Conservation (phyloP, 345 rosid species). For the Ricinus communis region DNA sequence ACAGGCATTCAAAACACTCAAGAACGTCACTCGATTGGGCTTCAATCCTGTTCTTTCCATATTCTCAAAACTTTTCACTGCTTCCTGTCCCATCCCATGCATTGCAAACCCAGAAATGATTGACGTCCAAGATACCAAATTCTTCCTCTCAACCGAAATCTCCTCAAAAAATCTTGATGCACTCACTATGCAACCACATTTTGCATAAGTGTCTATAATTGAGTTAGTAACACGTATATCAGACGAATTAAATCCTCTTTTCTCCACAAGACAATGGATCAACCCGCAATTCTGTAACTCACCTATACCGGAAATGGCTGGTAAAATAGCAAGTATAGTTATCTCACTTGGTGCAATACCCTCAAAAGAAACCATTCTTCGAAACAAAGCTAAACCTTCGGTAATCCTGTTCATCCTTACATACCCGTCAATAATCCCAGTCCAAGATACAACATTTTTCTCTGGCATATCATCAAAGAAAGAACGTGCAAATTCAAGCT, state of each 20-base stretch:
- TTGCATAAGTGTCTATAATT: conserved; percentile 66
- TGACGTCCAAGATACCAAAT: conserved; percentile 79
- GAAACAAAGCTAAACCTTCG: conserved; percentile 65
- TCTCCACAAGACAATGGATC: conserved; percentile 61
- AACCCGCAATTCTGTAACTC: conserved; percentile 48
- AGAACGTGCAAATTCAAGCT: conserved; percentile 52
- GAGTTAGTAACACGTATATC: conserved; percentile 70
- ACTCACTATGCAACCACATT: conserved; percentile 67
- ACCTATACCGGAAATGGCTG: conserved; percentile 54
- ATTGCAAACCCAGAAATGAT: conserved; percentile 76
- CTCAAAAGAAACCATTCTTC: conserved; percentile 56
- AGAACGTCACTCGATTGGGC: conserved; percentile 67
- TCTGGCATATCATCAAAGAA: conserved; percentile 65
- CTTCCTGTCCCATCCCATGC: conserved; percentile 85
- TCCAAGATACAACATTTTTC: conserved; percentile 75
- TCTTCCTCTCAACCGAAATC: conserved; percentile 42
- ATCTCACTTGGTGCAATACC: conserved; percentile 56
- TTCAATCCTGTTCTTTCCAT: conserved; percentile 59
- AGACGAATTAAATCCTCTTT: conserved; percentile 48
- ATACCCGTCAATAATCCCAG: conserved; percentile 76
- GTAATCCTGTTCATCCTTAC: conserved; percentile 40
- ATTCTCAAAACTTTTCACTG: conserved; percentile 46
- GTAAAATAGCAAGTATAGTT: conserved; percentile 65
- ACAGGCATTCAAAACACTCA: conserved; percentile 77
- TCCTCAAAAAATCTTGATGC: conserved; percentile 57